Conservation (phyloP, 306 rosid species). For the Begonia peltatifolia region DNA sequence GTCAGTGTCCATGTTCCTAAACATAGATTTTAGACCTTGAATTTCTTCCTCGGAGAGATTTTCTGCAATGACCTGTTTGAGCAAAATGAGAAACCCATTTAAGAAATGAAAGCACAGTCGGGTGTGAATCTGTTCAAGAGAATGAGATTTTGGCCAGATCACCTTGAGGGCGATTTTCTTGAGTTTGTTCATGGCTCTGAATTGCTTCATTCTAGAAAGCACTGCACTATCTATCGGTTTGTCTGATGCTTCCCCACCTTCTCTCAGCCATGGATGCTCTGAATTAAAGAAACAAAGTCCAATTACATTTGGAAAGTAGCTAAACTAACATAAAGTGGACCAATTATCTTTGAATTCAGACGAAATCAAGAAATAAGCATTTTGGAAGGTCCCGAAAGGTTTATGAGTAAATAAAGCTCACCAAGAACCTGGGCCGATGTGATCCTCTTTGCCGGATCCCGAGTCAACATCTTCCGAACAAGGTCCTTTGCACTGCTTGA, state of each 20-base stretch:
- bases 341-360: no score
- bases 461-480: slow-evolving; percentile 50
- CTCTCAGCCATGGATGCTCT: slow-evolving; percentile 89
- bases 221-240: slow-evolving; percentile 83
- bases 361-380: no score
- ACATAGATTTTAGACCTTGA: slow-evolving; percentile 76
- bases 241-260: slow-evolving; percentile 87
- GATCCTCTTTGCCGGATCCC: slow-evolving; percentile 69
- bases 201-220: slow-evolving; percentile 86
- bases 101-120: slow-evolving; percentile 3
- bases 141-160: neutral
- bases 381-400: no score
- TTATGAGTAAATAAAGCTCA: slow-evolving; percentile 7
- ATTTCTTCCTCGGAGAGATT: slow-evolving; percentile 73
- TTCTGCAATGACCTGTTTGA: slow-evolving; percentile 66
- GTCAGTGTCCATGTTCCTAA: slow-evolving; percentile 68
- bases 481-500: slow-evolving; percentile 77
- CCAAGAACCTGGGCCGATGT: slow-evolving; percentile 71
- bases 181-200: slow-evolving; percentile 80
- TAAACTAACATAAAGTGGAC: no score
- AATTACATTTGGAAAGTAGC: no score
- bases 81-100: neutral
- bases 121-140: neutral
- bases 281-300: slow-evolving; percentile 4
- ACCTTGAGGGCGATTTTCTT: slow-evolving; percentile 70